Conservation (phyloP, 768 basidiomycete species). For the Auriscalpium microsporum region DNA sequence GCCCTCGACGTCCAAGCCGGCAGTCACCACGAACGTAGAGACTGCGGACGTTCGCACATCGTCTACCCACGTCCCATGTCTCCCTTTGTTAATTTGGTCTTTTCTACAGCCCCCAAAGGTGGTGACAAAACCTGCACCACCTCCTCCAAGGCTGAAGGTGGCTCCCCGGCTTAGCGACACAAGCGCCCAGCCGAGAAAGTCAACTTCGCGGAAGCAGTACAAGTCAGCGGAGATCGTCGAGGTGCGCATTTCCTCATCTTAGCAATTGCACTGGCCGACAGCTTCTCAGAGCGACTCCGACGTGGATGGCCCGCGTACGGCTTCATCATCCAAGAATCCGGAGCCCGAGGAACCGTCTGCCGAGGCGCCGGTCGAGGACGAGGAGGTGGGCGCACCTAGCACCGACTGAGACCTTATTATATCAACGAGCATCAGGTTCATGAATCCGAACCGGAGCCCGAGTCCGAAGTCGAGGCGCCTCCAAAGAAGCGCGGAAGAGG, state of each 20-base stretch:
- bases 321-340: background rate
- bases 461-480: background rate
- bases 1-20: background rate
- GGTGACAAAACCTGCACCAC: background rate
- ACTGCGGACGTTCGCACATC: background rate
- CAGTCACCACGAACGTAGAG: background rate
- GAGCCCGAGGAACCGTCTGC: background rate
- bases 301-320: background rate
- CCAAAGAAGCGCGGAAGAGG: background rate
- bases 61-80: background rate
- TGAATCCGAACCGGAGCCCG: background rate
- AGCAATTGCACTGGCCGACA: background rate
- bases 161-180: background rate
- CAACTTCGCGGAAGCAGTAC: background rate
- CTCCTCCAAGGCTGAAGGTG: background rate
- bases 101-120: background rate
- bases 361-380: background rate
- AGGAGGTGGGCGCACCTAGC: background rate
- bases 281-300: constrained; percentile 2
- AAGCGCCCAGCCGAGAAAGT: background rate
- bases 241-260: background rate
- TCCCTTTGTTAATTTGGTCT: background rate
- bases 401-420: background rate
- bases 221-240: background rate
- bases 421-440: background rate